A percentile compares a stretch with the other conserved stretches of the same genome.
phyloP scores from a whole-genome alignment of 2,329 filamentous ascomycete species.

The Pestalotiopsis sp. region DNA sequence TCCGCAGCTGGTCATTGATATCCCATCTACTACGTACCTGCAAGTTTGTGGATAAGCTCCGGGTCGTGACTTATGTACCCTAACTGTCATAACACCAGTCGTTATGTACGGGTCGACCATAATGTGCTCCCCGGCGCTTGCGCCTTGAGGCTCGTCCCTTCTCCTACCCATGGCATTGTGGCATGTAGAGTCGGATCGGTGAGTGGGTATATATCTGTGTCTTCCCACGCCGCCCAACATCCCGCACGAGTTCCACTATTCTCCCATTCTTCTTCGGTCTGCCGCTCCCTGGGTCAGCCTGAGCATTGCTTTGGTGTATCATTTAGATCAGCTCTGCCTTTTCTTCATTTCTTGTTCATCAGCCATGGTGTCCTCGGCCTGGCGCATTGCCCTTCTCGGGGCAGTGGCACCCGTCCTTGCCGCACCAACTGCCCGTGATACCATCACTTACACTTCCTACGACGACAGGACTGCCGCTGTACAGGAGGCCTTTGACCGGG shows the following conservation, averaged over 20 bases:
- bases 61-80: background rate
- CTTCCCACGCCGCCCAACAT: background rate
- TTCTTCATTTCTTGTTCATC: background rate
- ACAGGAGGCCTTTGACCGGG: conserved; percentile 68
- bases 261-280: background rate
- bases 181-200: background rate
- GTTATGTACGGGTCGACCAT: background rate
- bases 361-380: conserved; percentile 13
- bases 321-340: background rate
- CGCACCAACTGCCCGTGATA: background rate
- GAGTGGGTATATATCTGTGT: background rate
- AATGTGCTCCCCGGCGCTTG: background rate
- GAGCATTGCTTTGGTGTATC: background rate
- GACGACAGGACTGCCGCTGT: conserved; percentile 58
- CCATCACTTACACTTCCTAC: conserved; percentile 31
- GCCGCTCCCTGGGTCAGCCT: background rate
- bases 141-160: background rate
- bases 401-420: background rate
- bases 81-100: background rate
- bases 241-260: background rate
- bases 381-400: conserved; percentile 12
- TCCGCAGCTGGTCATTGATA: background rate
- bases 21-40: background rate
- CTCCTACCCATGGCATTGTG: background rate
- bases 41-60: background rate